Conservation (phyloP, 1,284 basidiomycete species). For the Rhodotorula mucilaginosa region DNA sequence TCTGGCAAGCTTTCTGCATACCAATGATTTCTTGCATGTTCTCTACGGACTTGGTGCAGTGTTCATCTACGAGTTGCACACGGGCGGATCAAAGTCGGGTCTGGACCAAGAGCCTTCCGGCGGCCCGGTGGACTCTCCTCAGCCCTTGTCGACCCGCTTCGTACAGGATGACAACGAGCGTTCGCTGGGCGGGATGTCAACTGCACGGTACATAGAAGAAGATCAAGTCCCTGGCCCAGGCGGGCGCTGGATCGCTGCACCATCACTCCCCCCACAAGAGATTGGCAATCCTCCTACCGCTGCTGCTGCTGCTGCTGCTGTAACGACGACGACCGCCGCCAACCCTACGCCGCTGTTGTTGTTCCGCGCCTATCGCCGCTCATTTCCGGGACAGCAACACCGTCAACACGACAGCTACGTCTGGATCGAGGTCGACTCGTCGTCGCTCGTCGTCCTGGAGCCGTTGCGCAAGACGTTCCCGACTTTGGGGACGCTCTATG, state of each 20-base stretch:
- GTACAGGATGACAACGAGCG: no score
- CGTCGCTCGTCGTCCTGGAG: background rate
- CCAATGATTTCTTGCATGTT: no score
- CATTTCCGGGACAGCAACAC: background rate
- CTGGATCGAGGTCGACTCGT: background rate
- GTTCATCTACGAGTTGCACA: no score
- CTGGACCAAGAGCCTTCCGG: no score
- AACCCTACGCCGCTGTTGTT: background rate
- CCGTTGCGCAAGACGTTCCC: constrained; percentile 1
- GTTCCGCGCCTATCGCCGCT: constrained; percentile 10
- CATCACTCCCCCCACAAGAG: background rate
- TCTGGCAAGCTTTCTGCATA: no score
- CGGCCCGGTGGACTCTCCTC: no score
- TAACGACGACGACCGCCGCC: background rate
- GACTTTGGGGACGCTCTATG: background rate
- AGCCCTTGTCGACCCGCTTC: no score
- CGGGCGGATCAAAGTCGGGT: no score
- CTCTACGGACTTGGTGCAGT: no score
- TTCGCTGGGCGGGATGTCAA: background rate
- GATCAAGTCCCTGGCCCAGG: background rate
- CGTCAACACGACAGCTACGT: constrained; percentile 7
- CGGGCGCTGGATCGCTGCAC: background rate
- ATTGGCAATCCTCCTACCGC: background rate
- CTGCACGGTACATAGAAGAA: background rate
- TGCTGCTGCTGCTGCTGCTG: background rate